Evolutionary conservation across 192 early-diverging fungal genomes (phyloP), one percentile per base, ranked within the genome.

Genomic region (Coemansia sp.): DNA sequence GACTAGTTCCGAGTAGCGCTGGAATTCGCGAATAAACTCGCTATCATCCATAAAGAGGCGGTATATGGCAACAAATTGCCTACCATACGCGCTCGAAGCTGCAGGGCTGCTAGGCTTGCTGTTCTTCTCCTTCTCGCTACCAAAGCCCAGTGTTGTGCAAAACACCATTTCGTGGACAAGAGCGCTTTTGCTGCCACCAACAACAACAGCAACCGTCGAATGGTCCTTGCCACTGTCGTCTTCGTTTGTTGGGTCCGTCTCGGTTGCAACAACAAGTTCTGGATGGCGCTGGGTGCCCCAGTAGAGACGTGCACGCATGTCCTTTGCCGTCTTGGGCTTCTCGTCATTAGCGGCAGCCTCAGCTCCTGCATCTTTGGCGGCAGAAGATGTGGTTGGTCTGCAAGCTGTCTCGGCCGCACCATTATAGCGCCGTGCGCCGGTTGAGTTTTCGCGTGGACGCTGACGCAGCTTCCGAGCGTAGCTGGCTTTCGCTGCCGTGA

Each of bases 121-220:
- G 4, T 26, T 21, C 21, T 63, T 60, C 30, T 61, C 16, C 10
- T 37, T 33, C 7, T 57, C 55, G 30, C 18, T 33, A 2, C 29
- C 55, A 57, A 57, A 7, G 18, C 25, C 25, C 9, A 15, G 20
- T 2, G 81, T 62, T 0, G 81, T 86, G 61, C 74, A 51, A 48
- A 87, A 84, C 13, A 92, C 52, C 59, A 91, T 68, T 63, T 92
- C 89, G 49, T 88, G 86, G 29, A 90, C 83, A 12, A 90, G 68
- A 2, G 86, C 86, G 30, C 77, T 84, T 20, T 68, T 68, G 63
- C 77, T 77, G 53, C 83, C 83, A 37, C 59, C 86, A 55, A 72
- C 64, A 57, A 79, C 85, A 53, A 64, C 73, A 48, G 48, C 52
- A 35, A 29, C 37, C 15, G 0, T 8, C 18, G 43, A 1, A 46